Base-by-base conservation (phyloP, 1,284 basidiomycete genomes). In the Ceraceosorus bombacis region DNA sequence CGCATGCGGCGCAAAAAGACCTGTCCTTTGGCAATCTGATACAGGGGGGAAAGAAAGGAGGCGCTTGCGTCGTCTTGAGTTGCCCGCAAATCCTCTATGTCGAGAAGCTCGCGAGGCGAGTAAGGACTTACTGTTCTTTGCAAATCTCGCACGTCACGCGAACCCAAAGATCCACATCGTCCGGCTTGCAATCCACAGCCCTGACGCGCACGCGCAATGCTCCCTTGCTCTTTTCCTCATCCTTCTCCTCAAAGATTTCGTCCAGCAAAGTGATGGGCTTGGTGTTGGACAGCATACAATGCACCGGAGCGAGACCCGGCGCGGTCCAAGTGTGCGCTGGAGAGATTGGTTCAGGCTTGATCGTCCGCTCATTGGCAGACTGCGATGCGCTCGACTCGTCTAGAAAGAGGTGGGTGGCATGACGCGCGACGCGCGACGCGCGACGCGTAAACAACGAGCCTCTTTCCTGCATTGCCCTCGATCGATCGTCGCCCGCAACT, bases 1-100 rank as follows among this genome's bases (percentile, higher is more conserved):
- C 62, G 50, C 67, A 68, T 41, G 51, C 60, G 55, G 51, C 48
- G 59, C 67, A 68, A 59, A 68, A 68, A 17, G 60, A 59, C 43
- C 66, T 54, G 13, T 66, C 64, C 37, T 57, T 38, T 2, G 67
- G 67, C 1, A 68, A 27, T 46, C 43, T 46, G 43, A 15, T 46
- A 10, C 43, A 4, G 43, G 9, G 43, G 43, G 43, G 10, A 10
- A 46, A 4, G 43, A 4, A 10, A 10, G 43, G 10, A 15, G 10
- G 10, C 9, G 15, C 43, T 46, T 15, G 15, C 9, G 65, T 51
- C 3, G 60, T 53, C 17, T 63, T 61, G 55, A 64, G 66, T 2
- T 64, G 51, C 15, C 54, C 57, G 59, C 67, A 68, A 50, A 65
- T 64, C 41, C 6, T 58, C 67, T 64, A 64, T 66, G 17, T 62